Evolutionary conservation across 805 yeast species (phyloP).

Genomic region (Saccharomyces jurei): DNA sequence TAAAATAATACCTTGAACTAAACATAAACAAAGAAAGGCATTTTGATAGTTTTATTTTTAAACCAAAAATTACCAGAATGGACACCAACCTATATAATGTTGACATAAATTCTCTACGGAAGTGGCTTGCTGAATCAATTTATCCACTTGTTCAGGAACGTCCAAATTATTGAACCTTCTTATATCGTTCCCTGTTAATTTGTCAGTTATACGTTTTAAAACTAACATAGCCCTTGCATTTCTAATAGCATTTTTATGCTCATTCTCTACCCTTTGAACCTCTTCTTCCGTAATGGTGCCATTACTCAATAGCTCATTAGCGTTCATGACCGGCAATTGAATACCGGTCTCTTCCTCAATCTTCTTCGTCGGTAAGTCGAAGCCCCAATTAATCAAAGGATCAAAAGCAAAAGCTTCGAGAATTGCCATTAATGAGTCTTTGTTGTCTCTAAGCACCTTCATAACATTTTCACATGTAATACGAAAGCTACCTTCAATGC

Average conservation of each 20-base stretch:
- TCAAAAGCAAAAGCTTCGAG: slow-evolving; percentile 97
- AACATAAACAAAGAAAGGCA: background rate
- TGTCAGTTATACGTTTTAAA: slow-evolving; percentile 81
- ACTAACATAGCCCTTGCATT: slow-evolving; percentile 89
- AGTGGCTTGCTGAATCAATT: slow-evolving; percentile 90
- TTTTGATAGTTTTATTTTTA: background rate
- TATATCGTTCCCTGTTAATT: slow-evolving; percentile 90
- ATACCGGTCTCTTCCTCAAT: slow-evolving; percentile 69
- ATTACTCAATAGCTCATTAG: slow-evolving; percentile 59
- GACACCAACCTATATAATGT: slow-evolving; percentile 98
- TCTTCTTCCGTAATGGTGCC: slow-evolving; percentile 75
- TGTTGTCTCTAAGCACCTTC: slow-evolving; percentile 87
- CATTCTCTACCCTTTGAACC: slow-evolving; percentile 59
- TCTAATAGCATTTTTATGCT: slow-evolving; percentile 63
- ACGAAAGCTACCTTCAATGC: slow-evolving; percentile 94
- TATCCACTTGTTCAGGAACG: slow-evolving; percentile 87
- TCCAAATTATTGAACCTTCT: slow-evolving; percentile 59
- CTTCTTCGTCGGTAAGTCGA: slow-evolving; percentile 79
- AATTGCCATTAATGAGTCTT: slow-evolving; percentile 95
- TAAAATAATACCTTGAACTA: background rate
- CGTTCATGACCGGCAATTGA: slow-evolving; percentile 56
- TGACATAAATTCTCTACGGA: slow-evolving; percentile 93
- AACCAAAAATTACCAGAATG: slow-evolving; percentile 65
- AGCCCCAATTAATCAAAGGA: slow-evolving; percentile 98
- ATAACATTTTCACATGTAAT: slow-evolving; percentile 96